Evolutionary conservation across 306 rosid genomes (phyloP), one percentile per base, ranked within the genome.

Genomic region (Gynostemma pentaphyllum): DNA sequence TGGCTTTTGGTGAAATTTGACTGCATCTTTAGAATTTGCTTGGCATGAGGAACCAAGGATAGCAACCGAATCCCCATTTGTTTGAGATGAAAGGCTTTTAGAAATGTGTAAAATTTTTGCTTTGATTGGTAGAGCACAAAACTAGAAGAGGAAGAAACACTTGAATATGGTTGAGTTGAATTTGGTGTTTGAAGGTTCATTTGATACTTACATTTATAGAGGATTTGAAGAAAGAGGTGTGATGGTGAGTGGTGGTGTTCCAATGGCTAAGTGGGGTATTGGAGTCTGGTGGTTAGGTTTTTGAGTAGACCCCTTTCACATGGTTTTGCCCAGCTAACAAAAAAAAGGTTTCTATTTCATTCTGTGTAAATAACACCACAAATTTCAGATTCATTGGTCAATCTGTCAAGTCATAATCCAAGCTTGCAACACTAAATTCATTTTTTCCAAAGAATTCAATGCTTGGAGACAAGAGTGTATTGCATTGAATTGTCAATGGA

Each of bases 21-120:
- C 57, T 65, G 69, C 55, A 63, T 26, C 52, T 64, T 44, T 10
- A 45, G 48, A 49, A 66, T 66, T 66, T 49, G 70, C 62, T 54
- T 67, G 34, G 40, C 70, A 34, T 67, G 48, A 18, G 46, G 47
- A 50, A 67, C 70, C 48, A 47, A 29, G 26, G 57, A 34, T 22
- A 67, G 49, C 45, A 67, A 47, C 22, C 49, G 62, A 50, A 51
- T 30, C 34, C 70, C 70, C 66, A 60, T 60, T 60, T 60, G 5
- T 16, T 59, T 2, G 30, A 34, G 47, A 37, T 37, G 23, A 36
- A 59, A 12, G 62, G 7, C 7, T 9, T 22, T 30, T 14, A 1
- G 24, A 52, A 1, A 26, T 19, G 13, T 54, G 24, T 28, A 56
- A 2, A 1, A 45, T n/a, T 56, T 34, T 24, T 32, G 45, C 18